A percentile compares a stretch with the other conserved stretches of the same genome.
These are phyloP conservation scores for Erodium chrysanthum DNA, from an alignment of 441 rosid genomes.

Conservation along the genomic window DNA sequence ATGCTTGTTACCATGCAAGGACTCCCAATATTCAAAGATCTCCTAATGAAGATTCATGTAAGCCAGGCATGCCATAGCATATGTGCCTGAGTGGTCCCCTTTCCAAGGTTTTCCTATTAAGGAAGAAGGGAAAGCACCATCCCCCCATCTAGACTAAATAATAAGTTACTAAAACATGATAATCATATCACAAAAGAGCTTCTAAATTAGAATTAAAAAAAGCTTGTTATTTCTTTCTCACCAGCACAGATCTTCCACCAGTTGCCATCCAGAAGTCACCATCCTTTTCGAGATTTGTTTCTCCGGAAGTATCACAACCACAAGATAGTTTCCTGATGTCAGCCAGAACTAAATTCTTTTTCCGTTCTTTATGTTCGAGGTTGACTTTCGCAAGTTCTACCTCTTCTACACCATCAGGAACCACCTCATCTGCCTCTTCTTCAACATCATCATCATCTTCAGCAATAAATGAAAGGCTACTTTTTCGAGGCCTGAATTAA, in stretches of 20 bases:
- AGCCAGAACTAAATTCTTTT: slow-evolving; percentile 59
- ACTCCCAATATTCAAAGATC: neutral
- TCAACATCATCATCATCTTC: slow-evolving; percentile 97
- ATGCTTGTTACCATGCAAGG: neutral
- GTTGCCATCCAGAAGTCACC: slow-evolving; percentile 67
- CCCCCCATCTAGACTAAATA: neutral
- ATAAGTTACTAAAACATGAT: neutral
- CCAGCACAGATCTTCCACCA: slow-evolving; percentile 63
- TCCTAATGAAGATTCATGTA: slow-evolving; percentile 38
- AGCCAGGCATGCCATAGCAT: neutral
- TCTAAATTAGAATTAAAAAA: neutral
- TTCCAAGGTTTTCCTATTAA: neutral
- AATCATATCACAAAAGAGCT: neutral
- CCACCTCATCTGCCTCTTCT: slow-evolving; percentile 97
- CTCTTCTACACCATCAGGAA: slow-evolving; percentile 96
- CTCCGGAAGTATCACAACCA: slow-evolving; percentile 44
- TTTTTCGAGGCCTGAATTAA: slow-evolving; percentile 76
- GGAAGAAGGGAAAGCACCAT: neutral
- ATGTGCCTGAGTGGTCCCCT: neutral
- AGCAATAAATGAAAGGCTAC: slow-evolving; percentile 74
- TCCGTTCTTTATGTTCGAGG: slow-evolving; percentile 76
- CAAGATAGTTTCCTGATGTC: slow-evolving; percentile 75
- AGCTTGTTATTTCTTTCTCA: slow-evolving; percentile 28
- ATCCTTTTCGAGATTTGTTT: slow-evolving; percentile 35
- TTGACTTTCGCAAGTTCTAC: slow-evolving; percentile 85